phyloP scores from a whole-genome alignment of 108 stramenopile species.

The Phaeodactylum tricornutum region DNA sequence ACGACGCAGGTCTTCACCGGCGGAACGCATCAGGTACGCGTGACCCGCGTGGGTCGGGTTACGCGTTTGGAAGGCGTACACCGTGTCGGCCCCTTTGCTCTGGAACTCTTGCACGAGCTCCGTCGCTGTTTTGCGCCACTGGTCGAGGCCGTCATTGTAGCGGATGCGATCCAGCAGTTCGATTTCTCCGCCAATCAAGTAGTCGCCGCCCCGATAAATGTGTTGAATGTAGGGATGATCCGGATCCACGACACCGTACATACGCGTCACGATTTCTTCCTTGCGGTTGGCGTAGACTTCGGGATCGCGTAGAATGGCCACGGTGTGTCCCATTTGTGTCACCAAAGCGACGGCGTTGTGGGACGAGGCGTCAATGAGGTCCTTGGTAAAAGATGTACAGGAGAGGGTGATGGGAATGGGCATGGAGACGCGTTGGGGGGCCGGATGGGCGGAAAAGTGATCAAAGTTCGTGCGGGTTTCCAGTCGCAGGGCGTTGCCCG shows the following conservation, averaged over 20 bases:
- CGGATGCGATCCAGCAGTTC: conserved; percentile 90
- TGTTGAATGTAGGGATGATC: conserved; percentile 95
- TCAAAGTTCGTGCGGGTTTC: conserved; percentile 75
- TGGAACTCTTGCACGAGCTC: conserved; percentile 91
- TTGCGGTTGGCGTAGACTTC: conserved; percentile 95
- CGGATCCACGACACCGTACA: conserved; percentile 94
- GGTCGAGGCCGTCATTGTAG: conserved; percentile 97
- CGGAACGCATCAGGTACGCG: conserved; percentile 95
- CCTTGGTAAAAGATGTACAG: conserved; percentile 84
- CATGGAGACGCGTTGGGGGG: conserved; percentile 86
- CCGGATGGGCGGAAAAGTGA: conserved; percentile 43
- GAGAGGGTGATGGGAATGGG: conserved; percentile 92
- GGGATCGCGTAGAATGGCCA: conserved; percentile 88
- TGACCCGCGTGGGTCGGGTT: conserved; percentile 99
- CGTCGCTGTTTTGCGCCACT: conserved; percentile 90
- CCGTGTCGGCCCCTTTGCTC: conserved; percentile 91
- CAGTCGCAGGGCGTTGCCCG: conserved; percentile 69
- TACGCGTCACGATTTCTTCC: conserved; percentile 94
- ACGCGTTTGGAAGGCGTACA: conserved; percentile 97
- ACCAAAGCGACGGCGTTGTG: conserved; percentile 83
- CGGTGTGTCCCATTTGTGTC: conserved; percentile 88
- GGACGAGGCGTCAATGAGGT: conserved; percentile 58
- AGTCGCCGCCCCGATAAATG: conserved; percentile 92
- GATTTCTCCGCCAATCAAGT: conserved; percentile 91
- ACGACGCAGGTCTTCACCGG: conserved; percentile 82